A percentile compares a stretch with the other conserved stretches of the same genome.
These are phyloP conservation scores for Xerocomellus chrysenteron DNA, from an alignment of 768 basidiomycete genomes.

Conservation along the genomic window DNA sequence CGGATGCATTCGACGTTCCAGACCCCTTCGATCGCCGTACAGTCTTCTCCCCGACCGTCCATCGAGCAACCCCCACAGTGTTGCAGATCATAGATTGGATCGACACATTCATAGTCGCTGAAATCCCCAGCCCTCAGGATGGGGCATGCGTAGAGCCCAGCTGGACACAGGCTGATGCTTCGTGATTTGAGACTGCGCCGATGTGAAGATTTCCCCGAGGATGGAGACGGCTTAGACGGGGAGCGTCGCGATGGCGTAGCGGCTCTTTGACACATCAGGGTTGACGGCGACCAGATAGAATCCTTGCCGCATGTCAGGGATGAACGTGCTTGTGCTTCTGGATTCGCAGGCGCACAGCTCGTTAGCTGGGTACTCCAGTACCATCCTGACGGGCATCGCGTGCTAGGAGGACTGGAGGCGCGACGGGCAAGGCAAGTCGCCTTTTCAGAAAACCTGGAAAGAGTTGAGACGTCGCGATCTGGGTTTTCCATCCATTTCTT, in stretches of 20 bases:
- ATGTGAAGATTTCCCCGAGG: conserved; percentile 18
- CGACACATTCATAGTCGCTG: conserved; percentile 62
- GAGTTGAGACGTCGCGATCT: not conserved
- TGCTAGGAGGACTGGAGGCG: not conserved
- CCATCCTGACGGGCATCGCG: conserved; percentile 16
- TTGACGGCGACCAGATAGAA: conserved; percentile 45
- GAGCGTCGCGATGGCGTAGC: conserved; percentile 25
- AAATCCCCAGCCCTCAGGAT: conserved; percentile 38
- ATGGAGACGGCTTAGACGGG: conserved; percentile 33
- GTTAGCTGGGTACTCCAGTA: conserved; percentile 12
- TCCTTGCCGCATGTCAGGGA: conserved; percentile 36
- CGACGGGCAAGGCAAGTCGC: conserved; percentile 12
- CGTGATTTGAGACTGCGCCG: conserved; percentile 39
- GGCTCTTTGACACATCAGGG: conserved; percentile 42
- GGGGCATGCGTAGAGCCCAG: conserved; percentile 56
- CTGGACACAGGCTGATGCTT: conserved; percentile 46
- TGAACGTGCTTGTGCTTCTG: conserved; percentile 2
- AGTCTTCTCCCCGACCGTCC: conserved; percentile 66
- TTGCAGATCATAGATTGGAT: conserved; percentile 59
- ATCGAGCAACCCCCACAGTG: conserved; percentile 77
- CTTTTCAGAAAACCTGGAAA: conserved; percentile 13
- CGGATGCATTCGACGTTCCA: conserved; percentile 71
- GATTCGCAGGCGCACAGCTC: conserved; percentile 14
- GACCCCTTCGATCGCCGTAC: conserved; percentile 61
- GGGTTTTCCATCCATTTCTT: not conserved